Percentiles rank a stretch among this genome's conserved stretches.
Conservation (phyloP, 2,329 filamentous ascomycete species). For the Ophiognomonia clavigignenti-juglandacearum region DNA sequence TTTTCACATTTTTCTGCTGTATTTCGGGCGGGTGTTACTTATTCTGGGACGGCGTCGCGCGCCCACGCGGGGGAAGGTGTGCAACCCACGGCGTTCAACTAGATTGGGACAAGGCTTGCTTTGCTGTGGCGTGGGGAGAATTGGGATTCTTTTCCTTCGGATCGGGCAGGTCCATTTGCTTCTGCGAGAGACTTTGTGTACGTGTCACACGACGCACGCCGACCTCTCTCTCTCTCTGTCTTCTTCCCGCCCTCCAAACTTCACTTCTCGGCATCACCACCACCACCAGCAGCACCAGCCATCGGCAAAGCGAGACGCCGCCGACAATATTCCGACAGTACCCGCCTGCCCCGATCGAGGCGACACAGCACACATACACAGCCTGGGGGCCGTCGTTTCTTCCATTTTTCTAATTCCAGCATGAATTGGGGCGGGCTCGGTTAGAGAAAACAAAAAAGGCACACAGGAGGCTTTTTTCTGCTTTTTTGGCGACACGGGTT, state of each 20-base stretch:
- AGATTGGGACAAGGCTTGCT: slow-evolving; percentile 15
- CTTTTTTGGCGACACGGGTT: slow-evolving; percentile 12
- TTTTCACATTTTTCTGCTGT: slow-evolving; percentile 10
- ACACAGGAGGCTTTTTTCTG: slow-evolving; percentile 5
- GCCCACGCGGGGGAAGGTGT: too few species aligned
- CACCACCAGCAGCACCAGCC: too few species aligned
- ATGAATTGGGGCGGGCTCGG: slow-evolving; percentile 13
- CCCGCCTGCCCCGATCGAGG: not conserved
- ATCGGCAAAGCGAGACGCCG: too few species aligned
- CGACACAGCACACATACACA: slow-evolving; percentile 1
- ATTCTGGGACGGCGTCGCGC: slow-evolving; percentile 22
- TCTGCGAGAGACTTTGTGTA: too few species aligned
- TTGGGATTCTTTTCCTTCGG: not conserved
- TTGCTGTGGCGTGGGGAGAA: slow-evolving; percentile 10
- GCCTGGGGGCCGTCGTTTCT: not conserved
- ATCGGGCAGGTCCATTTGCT: slow-evolving; percentile 16
- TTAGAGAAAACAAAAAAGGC: slow-evolving; percentile 15
- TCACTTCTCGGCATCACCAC: too few species aligned
- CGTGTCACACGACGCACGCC: too few species aligned
- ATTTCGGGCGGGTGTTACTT: slow-evolving; percentile 22
- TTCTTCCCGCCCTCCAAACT: too few species aligned
- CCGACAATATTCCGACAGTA: too few species aligned
- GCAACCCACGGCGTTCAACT: slow-evolving; percentile 32
- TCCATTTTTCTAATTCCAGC: slow-evolving; percentile 8
- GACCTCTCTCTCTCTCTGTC: not conserved